These are phyloP conservation scores for Chondrostereum purpureum DNA, from an alignment of 1,284 basidiomycete genomes.

Conservation along the genomic window DNA sequence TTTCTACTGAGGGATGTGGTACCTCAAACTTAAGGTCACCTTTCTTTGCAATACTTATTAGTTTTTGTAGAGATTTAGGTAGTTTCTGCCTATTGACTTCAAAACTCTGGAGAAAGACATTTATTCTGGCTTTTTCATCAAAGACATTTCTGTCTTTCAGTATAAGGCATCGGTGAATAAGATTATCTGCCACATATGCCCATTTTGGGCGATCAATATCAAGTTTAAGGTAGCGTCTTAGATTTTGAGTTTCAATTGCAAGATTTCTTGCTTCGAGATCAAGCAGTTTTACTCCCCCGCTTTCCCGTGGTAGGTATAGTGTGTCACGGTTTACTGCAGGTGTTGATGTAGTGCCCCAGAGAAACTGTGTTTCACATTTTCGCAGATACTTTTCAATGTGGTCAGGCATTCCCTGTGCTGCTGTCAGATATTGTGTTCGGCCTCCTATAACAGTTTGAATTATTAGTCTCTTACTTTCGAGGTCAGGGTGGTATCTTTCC, in stretches of 20 bases:
- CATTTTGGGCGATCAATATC: conserved; percentile 12
- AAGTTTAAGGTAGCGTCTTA: conserved; percentile 14
- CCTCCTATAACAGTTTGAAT: conserved; percentile 13
- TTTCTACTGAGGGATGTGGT: too few species aligned
- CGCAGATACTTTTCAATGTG: conserved; percentile 4
- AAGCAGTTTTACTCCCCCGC: conserved; percentile 18
- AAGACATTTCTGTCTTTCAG: conserved; percentile 6
- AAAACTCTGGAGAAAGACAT: conserved; percentile 18
- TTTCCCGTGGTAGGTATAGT: conserved; percentile 10
- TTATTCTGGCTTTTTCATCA: conserved; percentile 6
- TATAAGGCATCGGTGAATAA: conserved; percentile 3
- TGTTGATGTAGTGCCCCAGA: conserved; percentile 18
- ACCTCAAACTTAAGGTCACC: too few species aligned
- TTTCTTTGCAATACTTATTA: too few species aligned
- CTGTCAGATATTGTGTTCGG: conserved; percentile 12
- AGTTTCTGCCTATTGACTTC: too few species aligned
- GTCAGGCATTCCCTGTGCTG: conserved; percentile 15
- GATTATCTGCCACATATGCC: conserved; percentile 15
- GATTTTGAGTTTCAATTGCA: conserved; percentile 17
- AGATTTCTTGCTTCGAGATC: conserved; percentile 19
- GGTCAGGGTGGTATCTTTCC: conserved; percentile 10
- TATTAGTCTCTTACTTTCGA: conserved; percentile 12
- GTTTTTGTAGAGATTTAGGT: too few species aligned
- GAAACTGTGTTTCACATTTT: conserved; percentile 15
- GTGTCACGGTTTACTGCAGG: conserved; percentile 17